These are phyloP conservation scores for Dendrocalamus sinicus DNA, from an alignment of 176 grass and related monocot genomes.

Conservation along the genomic window DNA sequence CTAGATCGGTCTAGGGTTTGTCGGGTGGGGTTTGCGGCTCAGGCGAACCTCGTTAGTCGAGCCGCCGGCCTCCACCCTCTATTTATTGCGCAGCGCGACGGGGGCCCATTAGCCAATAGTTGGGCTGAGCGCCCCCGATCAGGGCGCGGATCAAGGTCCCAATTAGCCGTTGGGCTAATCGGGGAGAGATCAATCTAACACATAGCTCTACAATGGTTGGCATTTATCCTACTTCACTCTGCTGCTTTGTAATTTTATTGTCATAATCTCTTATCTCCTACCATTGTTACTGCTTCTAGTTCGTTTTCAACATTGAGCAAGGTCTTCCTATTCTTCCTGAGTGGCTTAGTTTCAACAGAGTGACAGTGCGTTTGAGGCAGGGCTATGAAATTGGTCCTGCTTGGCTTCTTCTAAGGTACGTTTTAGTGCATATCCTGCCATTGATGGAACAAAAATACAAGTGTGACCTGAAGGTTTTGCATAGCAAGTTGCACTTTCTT, in stretches of 20 bases:
- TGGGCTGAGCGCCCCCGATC: too few species aligned
- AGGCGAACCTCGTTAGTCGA: too few species aligned
- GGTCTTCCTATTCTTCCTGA: slow-evolving; percentile 80
- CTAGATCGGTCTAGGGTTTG: too few species aligned
- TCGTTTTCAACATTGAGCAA: slow-evolving; percentile 85
- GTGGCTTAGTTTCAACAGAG: slow-evolving; percentile 92
- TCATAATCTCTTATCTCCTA: slow-evolving; percentile 31
- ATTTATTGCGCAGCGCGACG: too few species aligned
- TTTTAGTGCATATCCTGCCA: slow-evolving; percentile 30
- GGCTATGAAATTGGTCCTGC: slow-evolving; percentile 75
- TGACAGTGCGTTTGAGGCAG: slow-evolving; percentile 71
- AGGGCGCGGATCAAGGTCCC: too few species aligned
- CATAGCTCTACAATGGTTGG: slow-evolving; percentile 83
- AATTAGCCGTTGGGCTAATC: too few species aligned
- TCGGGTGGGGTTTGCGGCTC: too few species aligned
- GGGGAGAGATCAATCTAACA: too few species aligned
- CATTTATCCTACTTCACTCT: slow-evolving; percentile 30
- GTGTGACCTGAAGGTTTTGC: slow-evolving; percentile 8
- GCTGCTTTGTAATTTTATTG: not conserved
- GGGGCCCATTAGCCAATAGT: too few species aligned
- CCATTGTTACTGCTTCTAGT: slow-evolving; percentile 54
- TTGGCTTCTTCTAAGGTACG: slow-evolving; percentile 78
- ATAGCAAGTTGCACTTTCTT: slow-evolving; percentile 23
- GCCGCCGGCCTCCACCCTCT: too few species aligned
- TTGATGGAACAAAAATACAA: slow-evolving; percentile 20